A percentile compares a stretch with the other conserved stretches of the same genome.
Conservation (phyloP, 768 basidiomycete species). For the Trametes gibbosa region DNA sequence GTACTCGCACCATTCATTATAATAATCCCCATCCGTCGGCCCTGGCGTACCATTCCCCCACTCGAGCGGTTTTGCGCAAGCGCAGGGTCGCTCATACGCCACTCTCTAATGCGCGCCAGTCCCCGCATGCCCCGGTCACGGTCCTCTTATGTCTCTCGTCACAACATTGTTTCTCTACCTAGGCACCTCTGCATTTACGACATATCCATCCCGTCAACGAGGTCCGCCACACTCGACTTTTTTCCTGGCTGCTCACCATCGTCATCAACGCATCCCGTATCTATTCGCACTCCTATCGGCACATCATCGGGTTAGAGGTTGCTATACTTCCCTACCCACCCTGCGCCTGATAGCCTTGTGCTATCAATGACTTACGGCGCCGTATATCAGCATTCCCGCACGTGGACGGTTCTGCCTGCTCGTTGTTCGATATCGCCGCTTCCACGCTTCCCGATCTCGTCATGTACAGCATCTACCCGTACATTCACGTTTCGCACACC, state of each 20-base stretch:
- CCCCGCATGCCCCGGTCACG: slow-evolving; percentile 29
- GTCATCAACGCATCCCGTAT: slow-evolving; percentile 33
- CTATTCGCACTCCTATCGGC: slow-evolving; percentile 30
- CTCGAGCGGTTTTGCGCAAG: slow-evolving; percentile 28
- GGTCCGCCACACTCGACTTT: slow-evolving; percentile 37
- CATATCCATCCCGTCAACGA: slow-evolving; percentile 65
- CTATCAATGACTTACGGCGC: slow-evolving; percentile 9
- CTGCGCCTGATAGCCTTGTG: slow-evolving; percentile 4
- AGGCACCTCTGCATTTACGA: slow-evolving; percentile 36
- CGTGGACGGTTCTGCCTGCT: slow-evolving; percentile 21
- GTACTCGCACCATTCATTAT: slow-evolving; percentile 24
- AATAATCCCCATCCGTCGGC: slow-evolving; percentile 23
- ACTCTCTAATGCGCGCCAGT: slow-evolving; percentile 37
- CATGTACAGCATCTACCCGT: slow-evolving; percentile 37
- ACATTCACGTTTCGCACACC: slow-evolving; percentile 38
- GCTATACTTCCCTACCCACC: slow-evolving; percentile 4
- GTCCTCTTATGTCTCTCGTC: slow-evolving; percentile 25
- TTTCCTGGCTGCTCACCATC: slow-evolving; percentile 25
- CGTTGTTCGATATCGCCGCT: slow-evolving; percentile 23
- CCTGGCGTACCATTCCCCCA: slow-evolving; percentile 24
- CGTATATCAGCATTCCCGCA: slow-evolving; percentile 21
- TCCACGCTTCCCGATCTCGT: slow-evolving; percentile 19
- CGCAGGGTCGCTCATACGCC: slow-evolving; percentile 38
- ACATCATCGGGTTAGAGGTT: slow-evolving; percentile 5
- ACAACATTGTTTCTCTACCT: slow-evolving; percentile 25